These are phyloP conservation scores for Microbotryum saponariae DNA, from an alignment of 1,284 basidiomycete genomes.

Conservation along the genomic window DNA sequence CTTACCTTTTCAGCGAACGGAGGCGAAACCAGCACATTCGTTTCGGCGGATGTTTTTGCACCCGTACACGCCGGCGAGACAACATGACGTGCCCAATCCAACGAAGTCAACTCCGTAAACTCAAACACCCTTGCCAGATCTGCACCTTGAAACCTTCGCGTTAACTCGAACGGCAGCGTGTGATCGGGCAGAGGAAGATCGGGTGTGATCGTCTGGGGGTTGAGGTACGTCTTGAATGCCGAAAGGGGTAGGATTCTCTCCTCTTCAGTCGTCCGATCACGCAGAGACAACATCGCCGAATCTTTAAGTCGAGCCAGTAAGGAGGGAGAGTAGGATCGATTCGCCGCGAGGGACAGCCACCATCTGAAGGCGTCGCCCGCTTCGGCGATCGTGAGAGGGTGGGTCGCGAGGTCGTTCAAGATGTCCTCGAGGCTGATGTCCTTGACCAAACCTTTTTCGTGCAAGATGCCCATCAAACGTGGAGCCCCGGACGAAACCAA, in stretches of 20 bases:
- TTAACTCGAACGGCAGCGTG: conserved; percentile 65
- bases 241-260: conserved; percentile 59
- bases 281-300: conserved; percentile 50
- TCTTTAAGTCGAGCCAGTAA: conserved; percentile 45
- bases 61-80: conserved; percentile 48
- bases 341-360: conserved; percentile 64
- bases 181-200: conserved; percentile 74
- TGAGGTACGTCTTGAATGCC: conserved; percentile 64
- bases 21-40: conserved; percentile 61
- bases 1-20: conserved; percentile 64
- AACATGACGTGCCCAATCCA: conserved; percentile 69
- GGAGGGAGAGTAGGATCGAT: conserved; percentile 9
- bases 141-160: conserved; percentile 48
- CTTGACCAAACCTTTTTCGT: conserved; percentile 62
- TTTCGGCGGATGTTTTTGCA: conserved; percentile 47
- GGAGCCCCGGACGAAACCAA: conserved; percentile 58
- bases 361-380: conserved; percentile 77
- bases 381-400: conserved; percentile 67
- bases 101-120: conserved; percentile 71
- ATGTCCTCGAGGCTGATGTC: conserved; percentile 83
- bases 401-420: conserved; percentile 62
- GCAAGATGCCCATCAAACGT: conserved; percentile 59
- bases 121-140: conserved; percentile 45
- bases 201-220: conserved; percentile 63
- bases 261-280: conserved; percentile 8